Percentiles rank a stretch among this genome's conserved stretches.
Conservation (phyloP, 495 filamentous ascomycete species). For the Podospora pseudopauciseta region DNA sequence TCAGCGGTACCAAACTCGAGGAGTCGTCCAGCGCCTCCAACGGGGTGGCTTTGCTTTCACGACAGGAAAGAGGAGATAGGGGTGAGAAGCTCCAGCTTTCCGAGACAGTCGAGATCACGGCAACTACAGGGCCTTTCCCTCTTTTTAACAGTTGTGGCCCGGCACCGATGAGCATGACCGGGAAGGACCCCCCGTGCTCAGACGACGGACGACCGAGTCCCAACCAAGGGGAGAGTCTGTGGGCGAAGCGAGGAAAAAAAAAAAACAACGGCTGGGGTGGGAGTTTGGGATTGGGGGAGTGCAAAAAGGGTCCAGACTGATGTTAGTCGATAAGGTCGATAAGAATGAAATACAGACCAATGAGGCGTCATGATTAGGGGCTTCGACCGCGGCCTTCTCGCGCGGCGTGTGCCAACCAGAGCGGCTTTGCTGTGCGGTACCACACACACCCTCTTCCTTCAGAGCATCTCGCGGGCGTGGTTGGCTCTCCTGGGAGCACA, state of each 20-base stretch:
- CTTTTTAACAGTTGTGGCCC: background rate
- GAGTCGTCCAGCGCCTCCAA: conserved; percentile 9
- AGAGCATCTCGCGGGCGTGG: background rate
- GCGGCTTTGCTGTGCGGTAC: background rate
- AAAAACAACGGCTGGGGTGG: conserved; percentile 1
- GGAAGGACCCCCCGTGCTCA: background rate
- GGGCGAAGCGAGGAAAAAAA: background rate
- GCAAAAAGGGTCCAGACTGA: conserved; percentile 1
- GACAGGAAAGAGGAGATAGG: background rate
- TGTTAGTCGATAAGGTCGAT: conserved; percentile 8
- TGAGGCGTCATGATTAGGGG: background rate
- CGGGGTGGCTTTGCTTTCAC: background rate
- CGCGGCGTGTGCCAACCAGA: conserved; percentile 9
- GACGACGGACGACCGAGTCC: conserved; percentile 7
- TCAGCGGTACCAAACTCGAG: background rate
- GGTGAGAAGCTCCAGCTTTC: background rate
- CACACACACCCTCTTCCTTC: background rate
- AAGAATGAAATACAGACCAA: conserved; percentile 2
- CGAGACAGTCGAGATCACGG: background rate
- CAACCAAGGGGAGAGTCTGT: conserved; percentile 1
- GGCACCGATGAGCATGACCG: background rate
- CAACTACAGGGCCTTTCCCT: conserved; percentile 2
- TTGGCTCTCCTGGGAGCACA: conserved; percentile 9
- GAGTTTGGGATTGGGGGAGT: background rate
- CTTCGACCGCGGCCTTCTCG: background rate